A percentile compares a stretch with the other conserved stretches of the same genome.
Conservation (phyloP, 2,329 filamentous ascomycete genomes). For the Diaporthe caulivora region DNA sequence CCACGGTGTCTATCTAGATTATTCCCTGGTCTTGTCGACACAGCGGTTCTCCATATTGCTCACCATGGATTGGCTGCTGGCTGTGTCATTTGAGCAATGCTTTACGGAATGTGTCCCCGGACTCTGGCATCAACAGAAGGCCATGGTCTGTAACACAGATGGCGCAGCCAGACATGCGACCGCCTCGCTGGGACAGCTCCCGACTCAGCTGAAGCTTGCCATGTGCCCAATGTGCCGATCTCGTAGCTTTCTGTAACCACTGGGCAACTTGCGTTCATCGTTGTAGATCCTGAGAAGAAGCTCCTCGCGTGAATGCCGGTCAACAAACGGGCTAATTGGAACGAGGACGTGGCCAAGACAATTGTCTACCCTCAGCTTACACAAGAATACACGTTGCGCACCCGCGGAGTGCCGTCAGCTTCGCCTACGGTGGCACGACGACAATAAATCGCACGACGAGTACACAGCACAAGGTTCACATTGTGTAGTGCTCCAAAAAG, state of each 20-base stretch:
- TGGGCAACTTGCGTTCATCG: neutral
- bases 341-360: neutral
- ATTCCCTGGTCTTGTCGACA: too few relatives aligned
- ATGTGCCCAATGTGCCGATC: neutral
- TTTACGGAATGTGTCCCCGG: neutral
- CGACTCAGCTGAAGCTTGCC: neutral
- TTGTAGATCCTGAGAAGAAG: neutral
- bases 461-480: neutral
- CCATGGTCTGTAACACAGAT: neutral
- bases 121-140: neutral
- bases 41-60: neutral
- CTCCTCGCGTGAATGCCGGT: neutral
- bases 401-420: neutral
- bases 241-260: neutral
- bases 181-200: neutral
- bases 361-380: neutral
- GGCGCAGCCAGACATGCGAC: neutral
- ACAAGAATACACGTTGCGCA: neutral
- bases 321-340: neutral
- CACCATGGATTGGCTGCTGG: neutral
- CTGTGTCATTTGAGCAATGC: too few relatives aligned
- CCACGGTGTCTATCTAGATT: neutral
- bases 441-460: neutral
- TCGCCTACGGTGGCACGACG: neutral
- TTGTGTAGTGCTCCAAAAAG: slow-evolving; percentile 17